Evolutionary conservation across 1,284 basidiomycete species (phyloP).

Genomic region (Amylostereum chailletii): DNA sequence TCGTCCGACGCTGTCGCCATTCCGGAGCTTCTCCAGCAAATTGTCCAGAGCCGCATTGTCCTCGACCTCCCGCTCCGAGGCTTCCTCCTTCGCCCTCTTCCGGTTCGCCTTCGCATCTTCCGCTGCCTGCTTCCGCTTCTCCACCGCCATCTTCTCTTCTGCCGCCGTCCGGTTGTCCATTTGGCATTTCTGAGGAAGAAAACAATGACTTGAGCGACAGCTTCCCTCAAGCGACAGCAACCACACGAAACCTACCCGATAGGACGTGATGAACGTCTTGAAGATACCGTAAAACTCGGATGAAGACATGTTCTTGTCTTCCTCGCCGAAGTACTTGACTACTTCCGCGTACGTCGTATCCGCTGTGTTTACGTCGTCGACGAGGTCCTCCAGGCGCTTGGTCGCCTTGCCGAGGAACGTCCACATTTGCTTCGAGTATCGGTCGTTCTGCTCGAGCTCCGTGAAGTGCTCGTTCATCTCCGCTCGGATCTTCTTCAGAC

Average conservation of each 20-base stretch:
- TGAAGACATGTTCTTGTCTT: constrained; percentile 74
- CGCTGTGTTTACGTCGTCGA: constrained; percentile 79
- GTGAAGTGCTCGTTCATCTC: constrained; percentile 77
- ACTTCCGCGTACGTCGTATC: constrained; percentile 77
- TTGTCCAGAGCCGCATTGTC: constrained; percentile 63
- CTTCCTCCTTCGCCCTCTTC: constrained; percentile 39
- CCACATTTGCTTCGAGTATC: constrained; percentile 87
- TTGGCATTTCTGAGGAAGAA: constrained; percentile 69
- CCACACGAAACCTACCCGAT: constrained; percentile 48
- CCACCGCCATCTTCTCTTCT: constrained; percentile 54
- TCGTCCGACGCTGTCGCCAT: constrained; percentile 55
- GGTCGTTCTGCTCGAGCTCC: constrained; percentile 61
- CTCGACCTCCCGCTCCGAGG: constrained; percentile 38
- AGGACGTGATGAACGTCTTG: constrained; percentile 90
- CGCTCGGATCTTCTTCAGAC: constrained; percentile 67
- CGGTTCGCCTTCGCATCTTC: constrained; percentile 56
- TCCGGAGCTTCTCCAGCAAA: constrained; percentile 64
- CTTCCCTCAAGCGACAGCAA: constrained; percentile 1
- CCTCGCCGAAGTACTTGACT: constrained; percentile 86
- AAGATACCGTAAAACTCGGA: constrained; percentile 92
- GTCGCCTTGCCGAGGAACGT: constrained; percentile 71
- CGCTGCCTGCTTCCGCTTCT: constrained; percentile 57
- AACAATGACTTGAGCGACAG: constrained; percentile 6
- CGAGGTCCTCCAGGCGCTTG: constrained; percentile 69
- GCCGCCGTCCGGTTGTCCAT: constrained; percentile 63